A percentile compares a stretch with the other conserved stretches of the same genome.
Evolutionary conservation across 257 asterid species (phyloP).

Genomic region (Solanum virginianum): DNA sequence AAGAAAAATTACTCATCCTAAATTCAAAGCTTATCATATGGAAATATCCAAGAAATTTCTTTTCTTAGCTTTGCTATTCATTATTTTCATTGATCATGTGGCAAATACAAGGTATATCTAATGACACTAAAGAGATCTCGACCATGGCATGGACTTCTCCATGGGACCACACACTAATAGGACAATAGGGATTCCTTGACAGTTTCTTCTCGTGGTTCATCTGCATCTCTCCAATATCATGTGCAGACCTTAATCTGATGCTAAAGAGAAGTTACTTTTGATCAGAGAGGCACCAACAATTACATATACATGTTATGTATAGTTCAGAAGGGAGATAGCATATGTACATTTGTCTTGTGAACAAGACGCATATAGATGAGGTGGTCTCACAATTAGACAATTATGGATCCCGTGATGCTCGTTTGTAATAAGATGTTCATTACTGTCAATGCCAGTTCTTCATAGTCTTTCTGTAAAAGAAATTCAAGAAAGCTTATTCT

Average conservation of each 20-base stretch:
- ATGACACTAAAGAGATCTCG: background rate
- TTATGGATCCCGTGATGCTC: too few species aligned
- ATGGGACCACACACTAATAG: background rate
- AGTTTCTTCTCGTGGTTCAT: background rate
- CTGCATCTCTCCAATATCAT: background rate
- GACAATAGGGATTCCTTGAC: background rate
- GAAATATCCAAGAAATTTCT: background rate
- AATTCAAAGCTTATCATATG: background rate
- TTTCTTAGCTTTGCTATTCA: background rate
- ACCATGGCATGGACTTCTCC: background rate
- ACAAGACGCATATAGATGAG: too few species aligned
- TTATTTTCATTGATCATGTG: background rate
- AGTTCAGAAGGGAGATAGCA: background rate
- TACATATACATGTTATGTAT: background rate
- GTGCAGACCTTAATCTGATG: background rate
- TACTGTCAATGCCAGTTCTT: conserved; percentile 65
- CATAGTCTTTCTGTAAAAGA: conserved; percentile 70
- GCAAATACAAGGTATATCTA: background rate
- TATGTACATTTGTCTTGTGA: conserved; percentile 68
- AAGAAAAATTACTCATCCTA: background rate
- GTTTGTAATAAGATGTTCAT: conserved; percentile 76
- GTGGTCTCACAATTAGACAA: too few species aligned
- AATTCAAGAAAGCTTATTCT: conserved; percentile 7
- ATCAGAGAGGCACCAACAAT: background rate
- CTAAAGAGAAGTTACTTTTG: background rate